Percentiles rank a stretch among this genome's conserved stretches.
Evolutionary conservation across 306 rosid genomes (phyloP).

Genomic region (Vachellia collinsii): DNA sequence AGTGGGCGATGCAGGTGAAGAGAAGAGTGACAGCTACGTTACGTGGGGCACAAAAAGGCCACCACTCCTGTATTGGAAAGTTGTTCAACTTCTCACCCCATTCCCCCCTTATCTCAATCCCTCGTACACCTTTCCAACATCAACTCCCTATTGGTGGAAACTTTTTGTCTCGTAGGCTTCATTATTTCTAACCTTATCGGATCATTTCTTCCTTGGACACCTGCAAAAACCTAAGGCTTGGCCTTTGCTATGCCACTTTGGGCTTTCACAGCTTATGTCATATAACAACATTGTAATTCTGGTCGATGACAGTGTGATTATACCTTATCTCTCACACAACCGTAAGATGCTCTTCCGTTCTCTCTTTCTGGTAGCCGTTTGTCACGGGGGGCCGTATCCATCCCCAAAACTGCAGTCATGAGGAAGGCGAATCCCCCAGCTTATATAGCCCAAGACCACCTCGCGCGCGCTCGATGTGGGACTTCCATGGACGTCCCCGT

Average conservation of each 20-base stretch:
- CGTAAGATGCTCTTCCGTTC: neutral
- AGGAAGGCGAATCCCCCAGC: too few species aligned
- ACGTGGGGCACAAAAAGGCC: conserved; percentile 18
- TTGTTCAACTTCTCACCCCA: neutral
- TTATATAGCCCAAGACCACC: too few species aligned
- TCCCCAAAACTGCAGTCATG: too few species aligned
- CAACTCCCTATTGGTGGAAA: neutral
- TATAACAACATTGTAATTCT: neutral
- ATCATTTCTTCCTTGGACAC: neutral
- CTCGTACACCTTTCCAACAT: neutral
- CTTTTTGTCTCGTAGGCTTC: neutral
- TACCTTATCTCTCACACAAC: neutral
- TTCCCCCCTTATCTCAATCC: conserved; percentile 17
- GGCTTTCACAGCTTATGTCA: neutral
- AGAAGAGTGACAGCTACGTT: conserved; percentile 37
- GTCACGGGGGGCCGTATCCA: too few species aligned
- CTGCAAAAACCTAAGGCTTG: neutral
- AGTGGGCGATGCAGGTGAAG: neutral
- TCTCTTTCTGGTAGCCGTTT: neutral
- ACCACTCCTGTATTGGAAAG: neutral
- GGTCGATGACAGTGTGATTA: neutral
- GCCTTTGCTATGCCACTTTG: neutral
- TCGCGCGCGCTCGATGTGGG: too few species aligned
- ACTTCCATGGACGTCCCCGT: too few species aligned
- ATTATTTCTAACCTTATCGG: neutral